phyloP scores from a whole-genome alignment of 352 stramenopile genomes.

The Globisporangium canariense region DNA sequence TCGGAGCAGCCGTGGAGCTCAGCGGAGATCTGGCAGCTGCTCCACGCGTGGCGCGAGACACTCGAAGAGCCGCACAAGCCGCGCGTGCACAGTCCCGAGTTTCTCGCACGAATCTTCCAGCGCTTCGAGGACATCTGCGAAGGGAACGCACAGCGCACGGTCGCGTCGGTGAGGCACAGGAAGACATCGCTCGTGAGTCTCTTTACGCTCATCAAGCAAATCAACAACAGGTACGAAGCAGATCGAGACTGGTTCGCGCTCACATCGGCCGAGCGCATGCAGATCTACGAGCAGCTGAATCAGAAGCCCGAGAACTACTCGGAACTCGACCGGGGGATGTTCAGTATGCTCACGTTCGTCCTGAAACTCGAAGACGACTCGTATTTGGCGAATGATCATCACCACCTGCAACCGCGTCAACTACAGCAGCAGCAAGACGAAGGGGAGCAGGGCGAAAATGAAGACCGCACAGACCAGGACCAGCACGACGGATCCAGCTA shows the following conservation, averaged over 20 bases:
- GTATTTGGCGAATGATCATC: neutral
- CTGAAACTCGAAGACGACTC: neutral
- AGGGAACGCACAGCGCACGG: neutral
- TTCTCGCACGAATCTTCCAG: neutral
- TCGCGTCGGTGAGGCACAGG: neutral
- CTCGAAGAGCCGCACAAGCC: neutral
- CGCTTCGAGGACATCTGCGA: neutral
- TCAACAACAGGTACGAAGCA: neutral
- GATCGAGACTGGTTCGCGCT: slow-evolving; percentile 2
- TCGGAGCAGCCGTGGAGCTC: neutral
- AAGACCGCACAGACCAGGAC: neutral
- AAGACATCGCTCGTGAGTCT: neutral
- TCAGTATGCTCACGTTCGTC: slow-evolving; percentile 4
- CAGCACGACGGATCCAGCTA: neutral
- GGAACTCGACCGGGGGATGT: neutral
- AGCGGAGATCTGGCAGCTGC: neutral
- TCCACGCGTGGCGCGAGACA: slow-evolving; percentile 3
- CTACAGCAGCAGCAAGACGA: neutral
- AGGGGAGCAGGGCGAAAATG: neutral
- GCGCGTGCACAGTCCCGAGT: neutral
- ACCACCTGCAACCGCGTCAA: neutral
- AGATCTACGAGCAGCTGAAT: neutral
- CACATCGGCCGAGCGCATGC: neutral
- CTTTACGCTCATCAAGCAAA: neutral
- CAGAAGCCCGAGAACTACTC: neutral